Percentiles rank a stretch among this genome's conserved stretches.
Conservation (phyloP, 2,329 filamentous ascomycete genomes). For the Colletotrichum noveboracense region DNA sequence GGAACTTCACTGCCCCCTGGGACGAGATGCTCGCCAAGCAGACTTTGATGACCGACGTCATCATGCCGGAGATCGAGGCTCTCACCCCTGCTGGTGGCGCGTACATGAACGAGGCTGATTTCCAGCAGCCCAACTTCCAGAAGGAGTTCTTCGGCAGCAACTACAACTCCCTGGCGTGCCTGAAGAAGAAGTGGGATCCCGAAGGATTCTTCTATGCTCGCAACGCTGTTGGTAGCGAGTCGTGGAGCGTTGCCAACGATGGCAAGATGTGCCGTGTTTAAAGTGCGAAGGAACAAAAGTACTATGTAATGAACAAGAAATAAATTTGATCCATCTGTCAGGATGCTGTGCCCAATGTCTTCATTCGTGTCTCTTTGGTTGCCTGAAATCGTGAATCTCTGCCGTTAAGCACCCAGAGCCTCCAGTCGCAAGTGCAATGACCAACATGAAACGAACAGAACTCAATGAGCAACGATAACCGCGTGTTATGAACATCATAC, state of each 20-base stretch:
- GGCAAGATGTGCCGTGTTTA: slow-evolving; percentile 24
- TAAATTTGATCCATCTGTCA: not conserved
- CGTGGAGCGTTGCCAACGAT: slow-evolving; percentile 40
- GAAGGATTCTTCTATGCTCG: slow-evolving; percentile 49
- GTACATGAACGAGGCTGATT: slow-evolving; percentile 59
- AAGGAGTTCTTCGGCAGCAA: slow-evolving; percentile 52
- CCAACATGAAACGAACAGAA: no score
- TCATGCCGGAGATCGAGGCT: slow-evolving; percentile 21
- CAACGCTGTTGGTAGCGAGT: slow-evolving; percentile 56
- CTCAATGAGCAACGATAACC: no score
- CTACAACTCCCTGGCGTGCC: slow-evolving; percentile 41
- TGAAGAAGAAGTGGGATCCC: slow-evolving; percentile 59
- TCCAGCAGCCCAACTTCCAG: slow-evolving; percentile 50
- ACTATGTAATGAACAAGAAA: not conserved
- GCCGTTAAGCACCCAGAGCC: rapidly evolving
- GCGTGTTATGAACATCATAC: no score
- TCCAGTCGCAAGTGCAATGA: no score
- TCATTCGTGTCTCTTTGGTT: not conserved
- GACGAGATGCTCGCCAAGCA: slow-evolving; percentile 33
- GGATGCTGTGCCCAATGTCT: rapidly evolving
- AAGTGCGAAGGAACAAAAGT: not conserved
- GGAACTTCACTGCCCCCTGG: slow-evolving; percentile 29
- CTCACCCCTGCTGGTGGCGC: slow-evolving; percentile 44
- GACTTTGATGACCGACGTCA: slow-evolving; percentile 24
- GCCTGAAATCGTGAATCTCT: rapidly evolving